Base-by-base conservation (phyloP, 257 asterid genomes). In the Nicotiana sylvestris region DNA sequence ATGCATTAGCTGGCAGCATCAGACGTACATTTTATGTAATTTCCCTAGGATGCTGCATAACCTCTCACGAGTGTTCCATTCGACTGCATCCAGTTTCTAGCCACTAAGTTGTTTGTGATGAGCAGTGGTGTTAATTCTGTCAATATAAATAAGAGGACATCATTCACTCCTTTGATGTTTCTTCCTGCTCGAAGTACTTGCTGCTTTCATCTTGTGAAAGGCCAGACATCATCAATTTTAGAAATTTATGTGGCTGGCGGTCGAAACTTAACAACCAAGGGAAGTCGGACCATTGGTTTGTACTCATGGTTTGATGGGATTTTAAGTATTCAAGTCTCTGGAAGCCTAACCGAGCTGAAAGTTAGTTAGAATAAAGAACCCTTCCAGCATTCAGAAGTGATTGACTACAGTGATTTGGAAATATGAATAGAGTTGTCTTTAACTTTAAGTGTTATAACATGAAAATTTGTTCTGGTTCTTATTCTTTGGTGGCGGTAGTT, bases 401-500 rank as follows among this genome's bases (percentile, higher is more conserved):
- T 46, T 69, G 57, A 69, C 57, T 69, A 69, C 46, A n/a, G 39
- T 10, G 77, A 69, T 69, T n/a, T 58, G 65, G 65, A 58, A 25
- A 69, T 69, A 69, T 39, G 77, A n/a, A 39, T 27, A 69, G n/a
- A 39, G 33, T 62, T 62, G 78, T 70, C 16, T 32, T 43, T 43
- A 70, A 39, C 33, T 70, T 39, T 43, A 70, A 39, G 58, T 43
- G n/a, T 32, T 70, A 43, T 43, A 70, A 70, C 78, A 70, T 43
- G 78, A n/a, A 69, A 37, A 70, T 70, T n/a, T 70, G n/a, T 70
- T 70, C 58, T 43, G 78, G 58, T 43, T 70, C 35, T 70, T 70
- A 11, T 70, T 39, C 78, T 70, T 70, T 46, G 6, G 30, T 39
- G 58, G 12, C 1, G 58, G 57, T 70, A 70, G 78, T 39, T 70